Evolutionary conservation across 768 basidiomycete genomes (phyloP), one percentile per base, ranked within the genome.

Genomic region (Phanerochaete carnosa): DNA sequence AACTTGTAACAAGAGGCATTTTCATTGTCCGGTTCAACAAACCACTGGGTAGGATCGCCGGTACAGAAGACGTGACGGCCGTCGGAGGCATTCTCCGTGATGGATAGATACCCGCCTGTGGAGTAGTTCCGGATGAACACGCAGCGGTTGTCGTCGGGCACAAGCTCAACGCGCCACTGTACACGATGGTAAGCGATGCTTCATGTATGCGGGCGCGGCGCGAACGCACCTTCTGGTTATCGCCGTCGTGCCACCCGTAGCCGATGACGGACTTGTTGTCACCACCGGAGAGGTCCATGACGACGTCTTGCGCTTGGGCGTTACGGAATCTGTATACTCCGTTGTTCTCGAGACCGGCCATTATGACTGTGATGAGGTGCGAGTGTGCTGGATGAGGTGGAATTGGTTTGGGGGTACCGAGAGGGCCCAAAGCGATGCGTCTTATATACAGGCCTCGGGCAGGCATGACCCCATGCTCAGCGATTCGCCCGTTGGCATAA

Each of bases 221-320:
- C 26, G 1, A 39, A 47, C 1, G 37, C 67, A 83, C 83, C 71
- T 73, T 66, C 63, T 87, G 85, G 64, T 86, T 86, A 11, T 70
- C 66, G 8, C 78, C 79, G 9, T 71, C 67, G 64, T 83, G 74
- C 51, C 58, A 66, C 8, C 71, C 66, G 63, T 73, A 85, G 5
- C 86, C 85, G 32, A 80, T 82, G 66, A 86, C 76, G 51, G 81
- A 76, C 8, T 49, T 67, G 60, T 81, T 76, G 66, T 86, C 84
- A 8, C 60, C 73, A 2, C 79, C 83, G 19, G 85, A 86, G 58
- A 87, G 75, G 65, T 87, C 84, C n/a, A n/a, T n/a, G 26, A 85
- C 63, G 28, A 77, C 81, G 4, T 80, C 86, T 2, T 77, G 78
- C 8, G 77, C 74, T 70, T 83, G 79, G 65, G 71, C 76, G 70